Evolutionary conservation across 768 basidiomycete species (phyloP).

Genomic region (Agrocybe praecox): DNA sequence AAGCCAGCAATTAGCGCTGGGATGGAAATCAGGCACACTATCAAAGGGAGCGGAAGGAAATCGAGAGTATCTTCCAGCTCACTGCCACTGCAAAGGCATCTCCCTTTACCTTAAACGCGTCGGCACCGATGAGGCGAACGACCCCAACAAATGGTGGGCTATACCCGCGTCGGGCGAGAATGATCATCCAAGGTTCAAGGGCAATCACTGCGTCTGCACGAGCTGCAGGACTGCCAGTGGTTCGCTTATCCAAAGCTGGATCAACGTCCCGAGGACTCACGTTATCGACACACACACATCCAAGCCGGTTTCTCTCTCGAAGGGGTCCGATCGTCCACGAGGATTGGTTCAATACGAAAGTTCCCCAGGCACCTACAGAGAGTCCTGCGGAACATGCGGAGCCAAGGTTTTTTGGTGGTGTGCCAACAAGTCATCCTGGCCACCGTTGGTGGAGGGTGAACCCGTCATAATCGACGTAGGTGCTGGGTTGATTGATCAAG

Average conservation of each 20-base stretch:
- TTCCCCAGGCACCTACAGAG: constrained; percentile 14
- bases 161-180: not conserved
- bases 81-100: constrained; percentile 20
- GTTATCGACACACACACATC: constrained; percentile 17
- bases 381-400: constrained; percentile 20
- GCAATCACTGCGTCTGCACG: constrained; percentile 9
- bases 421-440: constrained; percentile 1
- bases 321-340: not conserved
- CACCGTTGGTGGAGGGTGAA: constrained; percentile 4
- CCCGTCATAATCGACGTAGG: constrained; percentile 10
- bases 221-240: constrained; percentile 23
- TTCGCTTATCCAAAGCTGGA: constrained; percentile 27
- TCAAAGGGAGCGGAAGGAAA: not conserved
- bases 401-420: constrained; percentile 21
- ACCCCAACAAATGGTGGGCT: constrained; percentile 7
- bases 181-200: constrained; percentile 3
- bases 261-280: constrained; percentile 21
- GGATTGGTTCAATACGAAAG: constrained; percentile 18
- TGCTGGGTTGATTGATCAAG: constrained; percentile 18
- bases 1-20: constrained; percentile 6
- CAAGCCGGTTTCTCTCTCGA: constrained; percentile 12
- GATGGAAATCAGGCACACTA: constrained; percentile 16
- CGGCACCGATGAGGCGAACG: constrained; percentile 4
- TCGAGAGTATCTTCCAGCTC: not conserved
- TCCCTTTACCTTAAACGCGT: constrained; percentile 7